Base-by-base conservation (phyloP, 495 filamentous ascomycete genomes). In the Pyronema omphalodes region DNA sequence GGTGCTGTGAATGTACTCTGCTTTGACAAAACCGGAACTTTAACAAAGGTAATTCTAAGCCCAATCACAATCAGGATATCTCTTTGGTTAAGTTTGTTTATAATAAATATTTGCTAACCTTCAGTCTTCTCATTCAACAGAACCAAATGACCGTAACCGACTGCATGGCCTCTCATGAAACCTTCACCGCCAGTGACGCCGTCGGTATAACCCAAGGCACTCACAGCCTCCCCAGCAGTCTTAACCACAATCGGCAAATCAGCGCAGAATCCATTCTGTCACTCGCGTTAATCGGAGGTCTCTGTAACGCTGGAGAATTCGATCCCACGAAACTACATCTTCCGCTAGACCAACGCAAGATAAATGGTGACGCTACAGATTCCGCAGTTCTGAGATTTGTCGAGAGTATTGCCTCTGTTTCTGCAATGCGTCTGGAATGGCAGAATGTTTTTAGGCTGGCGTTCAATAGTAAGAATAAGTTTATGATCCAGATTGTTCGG, bases 391-490 rank as follows among this genome's bases (percentile, higher is more conserved):
- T 88, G 14, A 73, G 81, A 35, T 77, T 85, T 47, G 74, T 79
- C 0, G 81, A 84, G 60, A 68, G 67, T 9, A 66, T 82, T 4
- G 70, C 71, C 1, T 65, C 75, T 0, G 71, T 78, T 1, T 53
- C 69, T 8, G 69, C 75, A 14, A 60, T 79, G 5, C 69, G 72
- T 9, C 59, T 71, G 11, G 59, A 66, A 18, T 81, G 76, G 71
- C 71, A 71, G 37, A 76, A 72, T 39, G 71, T 76, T 6, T 82
- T 77, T 64, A 75, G 84, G 56, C 67, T 85, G 6, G 77, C 77
- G 0, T 86, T 88, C 68, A 88, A 86, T 63, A 80, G 76, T 60
- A 84, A 84, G 69, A 85, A 84, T 62, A 88, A 86, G 61, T 86
- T 75, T 65, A 84, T 83, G 79, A 71, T 83, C 48, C 18, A 34